phyloP scores from a whole-genome alignment of 2,329 filamentous ascomycete genomes.

The Chrysoporthe cubensis region DNA sequence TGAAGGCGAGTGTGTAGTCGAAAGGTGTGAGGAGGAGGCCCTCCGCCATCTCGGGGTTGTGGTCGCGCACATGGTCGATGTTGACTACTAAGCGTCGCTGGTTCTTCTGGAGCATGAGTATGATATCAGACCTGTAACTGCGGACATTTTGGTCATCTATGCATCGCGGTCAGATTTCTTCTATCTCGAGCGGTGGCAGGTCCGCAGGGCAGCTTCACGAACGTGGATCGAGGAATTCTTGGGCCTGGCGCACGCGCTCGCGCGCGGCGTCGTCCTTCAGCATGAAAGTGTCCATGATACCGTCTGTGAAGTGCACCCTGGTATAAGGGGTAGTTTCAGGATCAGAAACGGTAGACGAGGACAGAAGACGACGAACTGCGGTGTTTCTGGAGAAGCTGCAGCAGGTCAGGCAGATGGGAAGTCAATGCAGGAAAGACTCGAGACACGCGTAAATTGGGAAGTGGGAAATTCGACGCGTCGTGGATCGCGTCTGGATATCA shows the following conservation, averaged over 20 bases:
- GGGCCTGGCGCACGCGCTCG: conserved; percentile 83
- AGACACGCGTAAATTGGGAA: conserved; percentile 12
- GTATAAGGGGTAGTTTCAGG: not conserved
- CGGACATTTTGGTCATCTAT: conserved; percentile 57
- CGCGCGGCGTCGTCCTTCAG: conserved; percentile 83
- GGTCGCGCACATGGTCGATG: conserved; percentile 88
- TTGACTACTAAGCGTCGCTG: conserved; percentile 70
- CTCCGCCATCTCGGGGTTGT: conserved; percentile 79
- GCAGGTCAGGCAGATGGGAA: not conserved
- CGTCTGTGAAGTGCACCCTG: conserved; percentile 1
- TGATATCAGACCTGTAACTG: conserved; percentile 89
- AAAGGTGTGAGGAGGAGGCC: conserved; percentile 84
- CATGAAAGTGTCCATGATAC: conserved; percentile 71
- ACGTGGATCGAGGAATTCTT: conserved; percentile 95
- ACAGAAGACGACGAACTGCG: not conserved
- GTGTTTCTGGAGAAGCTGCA: not conserved
- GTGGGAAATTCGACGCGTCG: conserved; percentile 14
- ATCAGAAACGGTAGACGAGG: not conserved
- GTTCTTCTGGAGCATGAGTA: conserved; percentile 73
- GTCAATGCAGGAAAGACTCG: conserved; percentile 5
- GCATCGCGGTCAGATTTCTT: conserved; percentile 6
- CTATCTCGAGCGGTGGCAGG: not conserved
- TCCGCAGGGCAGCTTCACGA: conserved; percentile 40
- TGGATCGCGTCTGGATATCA: conserved; percentile 2
- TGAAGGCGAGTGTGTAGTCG: conserved; percentile 86